Conservation (phyloP, 2,329 filamentous ascomycete genomes). For the Alternaria consortialis region DNA sequence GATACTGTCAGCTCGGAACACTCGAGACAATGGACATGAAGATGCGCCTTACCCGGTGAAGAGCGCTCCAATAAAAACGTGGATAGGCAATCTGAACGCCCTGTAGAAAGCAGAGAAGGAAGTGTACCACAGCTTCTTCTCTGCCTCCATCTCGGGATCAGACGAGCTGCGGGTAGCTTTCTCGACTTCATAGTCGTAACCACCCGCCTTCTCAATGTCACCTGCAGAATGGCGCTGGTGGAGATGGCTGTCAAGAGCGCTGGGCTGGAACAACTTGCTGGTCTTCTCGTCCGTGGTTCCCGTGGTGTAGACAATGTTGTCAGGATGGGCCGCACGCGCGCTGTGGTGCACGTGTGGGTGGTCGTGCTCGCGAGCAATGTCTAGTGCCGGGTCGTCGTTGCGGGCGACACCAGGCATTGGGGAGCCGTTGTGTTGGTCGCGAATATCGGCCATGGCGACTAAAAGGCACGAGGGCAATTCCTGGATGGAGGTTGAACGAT, state of each 20-base stretch:
- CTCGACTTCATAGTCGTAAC: constrained; percentile 50
- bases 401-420: constrained; percentile 43
- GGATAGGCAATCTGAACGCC: constrained; percentile 55
- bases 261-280: constrained; percentile 46
- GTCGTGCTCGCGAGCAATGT: constrained; percentile 49
- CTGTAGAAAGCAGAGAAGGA: constrained; percentile 34
- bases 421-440: constrained; percentile 45
- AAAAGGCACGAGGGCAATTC: constrained; percentile 42
- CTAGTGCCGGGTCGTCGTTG: constrained; percentile 51
- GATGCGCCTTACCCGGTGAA: constrained; percentile 61
- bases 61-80: constrained; percentile 56
- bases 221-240: constrained; percentile 44
- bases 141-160: constrained; percentile 28
- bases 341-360: constrained; percentile 52
- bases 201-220: constrained; percentile 48
- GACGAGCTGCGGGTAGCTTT: constrained; percentile 50
- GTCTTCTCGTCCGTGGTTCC: constrained; percentile 48
- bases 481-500: constrained; percentile 30
- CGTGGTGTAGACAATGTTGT: constrained; percentile 46
- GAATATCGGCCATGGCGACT: constrained; percentile 45
- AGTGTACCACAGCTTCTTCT: constrained; percentile 31
- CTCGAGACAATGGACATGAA: constrained; percentile 8
- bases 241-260: constrained; percentile 52
- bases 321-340: constrained; percentile 39
- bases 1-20: constrained; percentile 29